These are phyloP conservation scores for Colletotrichum eremochloae DNA, from an alignment of 2,329 filamentous ascomycete genomes.

Conservation along the genomic window DNA sequence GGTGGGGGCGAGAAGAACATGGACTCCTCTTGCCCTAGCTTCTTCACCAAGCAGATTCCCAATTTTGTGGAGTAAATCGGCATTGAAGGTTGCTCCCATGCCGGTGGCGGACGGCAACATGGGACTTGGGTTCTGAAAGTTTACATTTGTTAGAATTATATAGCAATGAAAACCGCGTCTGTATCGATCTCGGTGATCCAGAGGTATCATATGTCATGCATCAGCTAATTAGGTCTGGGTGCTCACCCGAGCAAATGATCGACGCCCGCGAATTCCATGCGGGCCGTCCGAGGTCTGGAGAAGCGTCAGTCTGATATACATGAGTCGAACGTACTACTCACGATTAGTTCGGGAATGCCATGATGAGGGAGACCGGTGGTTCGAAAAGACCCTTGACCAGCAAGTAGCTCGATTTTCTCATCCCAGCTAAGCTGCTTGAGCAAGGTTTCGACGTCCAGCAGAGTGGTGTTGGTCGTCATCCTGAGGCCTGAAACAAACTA, in stretches of 20 bases:
- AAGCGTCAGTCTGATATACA: neutral
- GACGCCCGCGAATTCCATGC: constrained; percentile 37
- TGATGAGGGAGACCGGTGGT: constrained; percentile 40
- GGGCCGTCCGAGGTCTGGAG: constrained; percentile 33
- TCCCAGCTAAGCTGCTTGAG: constrained; percentile 40
- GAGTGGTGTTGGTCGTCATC: neutral
- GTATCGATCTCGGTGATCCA: neutral
- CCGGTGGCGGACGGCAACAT: constrained; percentile 44
- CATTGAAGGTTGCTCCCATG: constrained; percentile 74
- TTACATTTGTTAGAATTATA: constrained; percentile 12
- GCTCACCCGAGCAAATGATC: constrained; percentile 31
- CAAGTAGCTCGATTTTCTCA: constrained; percentile 43
- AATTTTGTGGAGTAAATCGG: constrained; percentile 66
- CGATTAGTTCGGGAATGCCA: constrained; percentile 33
- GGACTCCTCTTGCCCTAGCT: constrained; percentile 70
- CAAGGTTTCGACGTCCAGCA: constrained; percentile 38
- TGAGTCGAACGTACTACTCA: neutral
- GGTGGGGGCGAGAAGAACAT: constrained; percentile 78
- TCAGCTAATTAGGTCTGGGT: neutral
- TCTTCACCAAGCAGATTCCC: constrained; percentile 71
- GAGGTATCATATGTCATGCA: neutral
- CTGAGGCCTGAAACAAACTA: neutral
- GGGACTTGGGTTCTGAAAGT: constrained; percentile 43
- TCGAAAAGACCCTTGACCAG: constrained; percentile 39
- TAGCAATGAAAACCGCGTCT: neutral